Evolutionary conservation across 2,329 filamentous ascomycete species (phyloP).

Genomic region (Colletotrichum sp.): DNA sequence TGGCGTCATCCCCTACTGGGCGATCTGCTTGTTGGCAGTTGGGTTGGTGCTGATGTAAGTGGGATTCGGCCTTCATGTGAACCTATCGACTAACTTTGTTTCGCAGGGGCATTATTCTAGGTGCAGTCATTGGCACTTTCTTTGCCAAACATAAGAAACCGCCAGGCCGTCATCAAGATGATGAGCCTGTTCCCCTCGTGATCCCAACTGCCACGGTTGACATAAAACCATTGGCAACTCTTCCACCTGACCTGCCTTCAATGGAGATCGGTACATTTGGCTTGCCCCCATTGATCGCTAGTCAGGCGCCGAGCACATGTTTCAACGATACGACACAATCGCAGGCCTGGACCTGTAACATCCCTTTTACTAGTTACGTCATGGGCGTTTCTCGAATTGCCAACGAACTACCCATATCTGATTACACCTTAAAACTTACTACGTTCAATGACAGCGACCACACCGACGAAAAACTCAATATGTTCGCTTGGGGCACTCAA

Average conservation of each 20-base stretch:
- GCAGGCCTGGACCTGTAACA: constrained; percentile 68
- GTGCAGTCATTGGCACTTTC: constrained; percentile 59
- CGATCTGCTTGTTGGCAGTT: constrained; percentile 54
- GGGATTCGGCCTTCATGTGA: neutral
- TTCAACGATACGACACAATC: constrained; percentile 59
- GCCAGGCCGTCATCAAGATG: constrained; percentile 24
- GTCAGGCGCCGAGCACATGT: constrained; percentile 58
- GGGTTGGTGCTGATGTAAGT: constrained; percentile 52
- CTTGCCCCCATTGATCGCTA: constrained; percentile 59
- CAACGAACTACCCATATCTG: constrained; percentile 29
- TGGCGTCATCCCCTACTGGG: constrained; percentile 67
- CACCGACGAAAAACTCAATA: constrained; percentile 28
- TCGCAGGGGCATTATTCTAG: constrained; percentile 53
- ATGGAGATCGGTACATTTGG: constrained; percentile 61
- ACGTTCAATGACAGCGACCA: constrained; percentile 41
- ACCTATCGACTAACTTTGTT: neutral
- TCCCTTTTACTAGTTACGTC: constrained; percentile 50
- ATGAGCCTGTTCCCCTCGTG: constrained; percentile 33
- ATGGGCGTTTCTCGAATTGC: constrained; percentile 42
- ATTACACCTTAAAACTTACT: constrained; percentile 47
- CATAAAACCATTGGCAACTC: constrained; percentile 53
- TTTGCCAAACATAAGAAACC: constrained; percentile 36
- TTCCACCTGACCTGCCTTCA: constrained; percentile 55
- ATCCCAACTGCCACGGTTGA: constrained; percentile 48
- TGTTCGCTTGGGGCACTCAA: constrained; percentile 56